Evolutionary conservation across 2,329 filamentous ascomycete genomes (phyloP).

Genomic region (Trichoderma citrinoviride): DNA sequence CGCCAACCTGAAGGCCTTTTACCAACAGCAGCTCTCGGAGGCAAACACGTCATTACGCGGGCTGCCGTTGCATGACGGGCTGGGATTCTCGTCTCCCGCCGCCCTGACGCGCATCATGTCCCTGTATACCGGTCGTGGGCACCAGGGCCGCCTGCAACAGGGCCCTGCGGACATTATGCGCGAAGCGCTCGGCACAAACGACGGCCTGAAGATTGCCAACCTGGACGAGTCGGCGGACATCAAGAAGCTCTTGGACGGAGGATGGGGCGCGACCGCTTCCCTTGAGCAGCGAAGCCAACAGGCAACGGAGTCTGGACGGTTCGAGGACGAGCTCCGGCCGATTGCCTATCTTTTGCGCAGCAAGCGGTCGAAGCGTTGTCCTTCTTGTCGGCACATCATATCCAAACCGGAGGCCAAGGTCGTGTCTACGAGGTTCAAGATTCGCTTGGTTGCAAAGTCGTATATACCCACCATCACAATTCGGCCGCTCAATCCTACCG

Average conservation of each 20-base stretch:
- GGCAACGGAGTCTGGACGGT: conserved; percentile 53
- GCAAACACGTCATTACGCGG: conserved; percentile 52
- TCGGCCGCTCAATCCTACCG: conserved; percentile 53
- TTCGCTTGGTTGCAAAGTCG: conserved; percentile 81
- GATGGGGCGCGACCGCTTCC: conserved; percentile 62
- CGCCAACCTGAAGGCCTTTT: conserved; percentile 72
- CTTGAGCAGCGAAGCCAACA: conserved; percentile 49
- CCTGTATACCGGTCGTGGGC: conserved; percentile 69
- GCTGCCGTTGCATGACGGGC: conserved; percentile 38
- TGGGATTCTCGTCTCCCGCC: conserved; percentile 70
- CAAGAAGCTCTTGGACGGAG: conserved; percentile 54
- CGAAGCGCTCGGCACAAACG: conserved; percentile 67
- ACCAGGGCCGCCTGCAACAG: conserved; percentile 63
- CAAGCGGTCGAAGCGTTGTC: conserved; percentile 91
- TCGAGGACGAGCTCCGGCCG: conserved; percentile 73
- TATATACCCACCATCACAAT: conserved; percentile 84
- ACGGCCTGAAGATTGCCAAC: conserved; percentile 66
- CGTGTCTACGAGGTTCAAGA: conserved; percentile 83
- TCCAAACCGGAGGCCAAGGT: conserved; percentile 92
- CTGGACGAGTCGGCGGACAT: conserved; percentile 63
- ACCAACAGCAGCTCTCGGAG: conserved; percentile 72
- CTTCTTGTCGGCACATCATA: conserved; percentile 89
- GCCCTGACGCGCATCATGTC: conserved; percentile 88
- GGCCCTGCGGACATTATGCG: conserved; percentile 72
- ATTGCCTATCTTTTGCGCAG: conserved; percentile 80